These are phyloP conservation scores for Fusarium haematococcum DNA, from an alignment of 2,329 filamentous ascomycete species.

Conservation along the genomic window DNA sequence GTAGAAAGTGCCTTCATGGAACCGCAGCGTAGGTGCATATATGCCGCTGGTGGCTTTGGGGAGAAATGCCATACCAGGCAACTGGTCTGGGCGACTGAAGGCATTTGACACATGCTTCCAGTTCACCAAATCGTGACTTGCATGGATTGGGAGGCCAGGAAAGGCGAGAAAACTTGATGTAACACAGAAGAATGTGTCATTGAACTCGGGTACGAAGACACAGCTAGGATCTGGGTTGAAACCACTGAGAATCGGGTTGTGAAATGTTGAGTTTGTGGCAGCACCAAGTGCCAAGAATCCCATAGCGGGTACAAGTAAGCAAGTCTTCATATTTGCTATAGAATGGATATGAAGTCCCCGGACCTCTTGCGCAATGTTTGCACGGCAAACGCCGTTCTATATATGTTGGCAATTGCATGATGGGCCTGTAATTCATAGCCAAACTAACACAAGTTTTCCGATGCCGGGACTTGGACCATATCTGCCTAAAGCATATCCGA, in stretches of 20 bases:
- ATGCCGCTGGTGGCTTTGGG: slow-evolving; percentile 50
- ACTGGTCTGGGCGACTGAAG: slow-evolving; percentile 52
- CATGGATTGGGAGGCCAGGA: slow-evolving; percentile 64
- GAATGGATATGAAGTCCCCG: background rate
- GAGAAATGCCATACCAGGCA: slow-evolving; percentile 48
- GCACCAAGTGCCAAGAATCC: background rate
- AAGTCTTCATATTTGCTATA: background rate
- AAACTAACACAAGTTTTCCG: background rate
- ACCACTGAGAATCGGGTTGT: slow-evolving; percentile 63
- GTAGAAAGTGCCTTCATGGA: slow-evolving; percentile 57
- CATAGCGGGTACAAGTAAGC: background rate
- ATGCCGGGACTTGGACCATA: background rate
- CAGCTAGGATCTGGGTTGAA: slow-evolving; percentile 62
- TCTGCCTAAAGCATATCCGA: background rate
- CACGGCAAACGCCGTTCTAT: background rate
- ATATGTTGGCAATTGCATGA: background rate
- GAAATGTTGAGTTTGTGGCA: slow-evolving; percentile 20
- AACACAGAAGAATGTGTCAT: slow-evolving; percentile 62
- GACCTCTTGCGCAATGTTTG: background rate
- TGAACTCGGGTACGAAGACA: slow-evolving; percentile 51
- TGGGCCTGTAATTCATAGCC: background rate
- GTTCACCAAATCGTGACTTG: slow-evolving; percentile 60
- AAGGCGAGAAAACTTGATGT: slow-evolving; percentile 65
- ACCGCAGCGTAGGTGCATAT: slow-evolving; percentile 61
- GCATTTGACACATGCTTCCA: slow-evolving; percentile 55